Conservation (phyloP, 805 yeast genomes). For the Pichia deserticola region DNA sequence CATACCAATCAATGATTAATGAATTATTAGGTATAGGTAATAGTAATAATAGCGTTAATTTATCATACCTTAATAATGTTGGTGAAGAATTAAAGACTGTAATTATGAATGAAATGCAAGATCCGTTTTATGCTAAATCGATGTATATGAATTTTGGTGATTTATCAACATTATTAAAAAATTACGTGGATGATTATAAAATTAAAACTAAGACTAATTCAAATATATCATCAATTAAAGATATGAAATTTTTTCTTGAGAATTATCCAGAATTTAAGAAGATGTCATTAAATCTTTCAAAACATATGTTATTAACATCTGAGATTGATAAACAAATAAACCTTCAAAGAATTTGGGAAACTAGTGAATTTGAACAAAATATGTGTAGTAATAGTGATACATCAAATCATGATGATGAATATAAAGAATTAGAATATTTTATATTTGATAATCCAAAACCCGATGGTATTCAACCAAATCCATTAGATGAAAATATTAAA, state of each 20-base stretch:
- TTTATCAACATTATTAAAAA: slow-evolving; percentile 78
- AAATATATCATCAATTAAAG: slow-evolving; percentile 71
- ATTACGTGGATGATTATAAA: slow-evolving; percentile 77
- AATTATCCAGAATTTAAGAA: slow-evolving; percentile 92
- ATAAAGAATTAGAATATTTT: slow-evolving; percentile 47
- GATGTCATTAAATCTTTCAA: slow-evolving; percentile 78
- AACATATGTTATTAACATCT: slow-evolving; percentile 84
- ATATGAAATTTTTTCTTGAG: slow-evolving; percentile 85
- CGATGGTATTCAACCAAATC: slow-evolving; percentile 20
- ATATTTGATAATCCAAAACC: slow-evolving; percentile 30
- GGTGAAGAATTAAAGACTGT: slow-evolving; percentile 54
- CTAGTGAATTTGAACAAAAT: slow-evolving; percentile 86
- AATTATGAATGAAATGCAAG: slow-evolving; percentile 63
- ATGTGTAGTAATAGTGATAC: slow-evolving; percentile 53
- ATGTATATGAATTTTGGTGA: slow-evolving; percentile 94
- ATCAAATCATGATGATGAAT: slow-evolving; percentile 42
- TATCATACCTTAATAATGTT: slow-evolving; percentile 48
- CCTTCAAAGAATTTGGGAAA: slow-evolving; percentile 61
- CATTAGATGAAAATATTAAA: slow-evolving; percentile 42
- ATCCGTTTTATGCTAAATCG: slow-evolving; percentile 67
- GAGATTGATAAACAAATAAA: slow-evolving; percentile 76
- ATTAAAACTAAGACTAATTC: slow-evolving; percentile 67
- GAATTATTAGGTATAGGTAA: slow-evolving; percentile 78
- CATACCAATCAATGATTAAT: slow-evolving; percentile 96
- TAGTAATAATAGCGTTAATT: slow-evolving; percentile 56